These are phyloP conservation scores for Iris macrosiphon DNA, from an alignment of 106 monocot species.

Conservation along the genomic window DNA sequence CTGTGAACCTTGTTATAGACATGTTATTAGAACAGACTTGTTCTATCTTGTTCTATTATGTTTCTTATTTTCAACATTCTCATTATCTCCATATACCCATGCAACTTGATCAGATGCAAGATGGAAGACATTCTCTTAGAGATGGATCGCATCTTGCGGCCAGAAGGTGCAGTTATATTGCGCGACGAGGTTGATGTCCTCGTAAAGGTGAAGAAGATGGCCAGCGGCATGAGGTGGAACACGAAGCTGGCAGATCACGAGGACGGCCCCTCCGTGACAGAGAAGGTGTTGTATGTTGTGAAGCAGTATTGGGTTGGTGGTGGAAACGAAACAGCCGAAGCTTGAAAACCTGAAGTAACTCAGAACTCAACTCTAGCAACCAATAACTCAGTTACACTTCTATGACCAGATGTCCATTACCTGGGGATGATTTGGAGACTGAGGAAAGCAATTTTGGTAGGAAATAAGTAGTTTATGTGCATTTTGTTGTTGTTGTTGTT, in stretches of 20 bases:
- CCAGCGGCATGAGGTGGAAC: conserved; percentile 44
- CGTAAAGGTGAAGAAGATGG: conserved; percentile 38
- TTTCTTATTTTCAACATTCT: no score
- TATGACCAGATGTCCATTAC: no score
- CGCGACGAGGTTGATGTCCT: conserved; percentile 39
- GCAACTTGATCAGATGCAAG: conserved; percentile 28
- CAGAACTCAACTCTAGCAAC: no score
- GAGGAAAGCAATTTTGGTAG: no score
- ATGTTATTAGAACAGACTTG: no score
- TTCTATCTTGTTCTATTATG: background rate
- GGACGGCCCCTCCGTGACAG: conserved; percentile 31
- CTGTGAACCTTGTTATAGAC: no score
- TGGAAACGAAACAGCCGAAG: background rate
- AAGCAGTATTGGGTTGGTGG: conserved; percentile 52
- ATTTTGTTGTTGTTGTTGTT: no score
- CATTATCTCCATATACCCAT: background rate
- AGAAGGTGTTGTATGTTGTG: conserved; percentile 43
- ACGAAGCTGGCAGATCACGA: conserved; percentile 43
- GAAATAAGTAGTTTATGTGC: no score
- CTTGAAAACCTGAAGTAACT: no score
- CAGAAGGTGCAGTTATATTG: conserved; percentile 56
- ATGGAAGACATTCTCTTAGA: conserved; percentile 53
- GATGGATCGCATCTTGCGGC: conserved; percentile 45
- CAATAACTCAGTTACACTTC: no score
- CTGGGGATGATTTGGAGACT: no score